These are phyloP conservation scores for Globisporangium echinulatum DNA, from an alignment of 352 stramenopile genomes.

Conservation along the genomic window DNA sequence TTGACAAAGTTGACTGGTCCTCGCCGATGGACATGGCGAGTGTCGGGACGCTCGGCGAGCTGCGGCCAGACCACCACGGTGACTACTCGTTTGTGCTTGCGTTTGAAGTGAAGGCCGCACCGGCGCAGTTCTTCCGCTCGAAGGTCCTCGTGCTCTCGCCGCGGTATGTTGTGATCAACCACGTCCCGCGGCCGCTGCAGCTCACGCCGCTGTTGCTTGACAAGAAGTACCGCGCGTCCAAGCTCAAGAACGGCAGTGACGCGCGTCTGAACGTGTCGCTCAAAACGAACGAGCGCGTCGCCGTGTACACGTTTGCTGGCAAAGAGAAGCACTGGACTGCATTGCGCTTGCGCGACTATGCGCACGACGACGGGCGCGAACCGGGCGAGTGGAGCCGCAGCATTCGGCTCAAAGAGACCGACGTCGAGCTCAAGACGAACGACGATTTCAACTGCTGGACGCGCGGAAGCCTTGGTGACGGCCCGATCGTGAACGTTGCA, in stretches of 20 bases:
- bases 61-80: conserved; percentile 33
- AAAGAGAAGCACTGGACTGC: conserved; percentile 67
- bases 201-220: conserved; percentile 72
- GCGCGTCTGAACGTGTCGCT: conserved; percentile 35
- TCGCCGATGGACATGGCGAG: conserved; percentile 61
- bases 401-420: conserved; percentile 27
- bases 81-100: conserved; percentile 71
- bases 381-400: conserved; percentile 55
- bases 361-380: conserved; percentile 29
- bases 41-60: conserved; percentile 70
- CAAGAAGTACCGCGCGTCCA: conserved; percentile 53
- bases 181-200: conserved; percentile 53
- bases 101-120: conserved; percentile 73
- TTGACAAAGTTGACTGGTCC: conserved; percentile 69
- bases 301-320: conserved; percentile 64
- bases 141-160: conserved; percentile 80
- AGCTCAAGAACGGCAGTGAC: conserved; percentile 15
- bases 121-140: conserved; percentile 74
- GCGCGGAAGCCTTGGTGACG: conserved; percentile 59
- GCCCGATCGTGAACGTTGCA: conserved; percentile 58
- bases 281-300: conserved; percentile 41
- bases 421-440: conserved; percentile 29
- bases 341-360: conserved; percentile 59
- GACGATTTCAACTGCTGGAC: conserved; percentile 62
- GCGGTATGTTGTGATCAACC: conserved; percentile 68